These are phyloP conservation scores for Linnemannia zychae DNA, from an alignment of 192 early-diverging fungal species.

Conservation along the genomic window DNA sequence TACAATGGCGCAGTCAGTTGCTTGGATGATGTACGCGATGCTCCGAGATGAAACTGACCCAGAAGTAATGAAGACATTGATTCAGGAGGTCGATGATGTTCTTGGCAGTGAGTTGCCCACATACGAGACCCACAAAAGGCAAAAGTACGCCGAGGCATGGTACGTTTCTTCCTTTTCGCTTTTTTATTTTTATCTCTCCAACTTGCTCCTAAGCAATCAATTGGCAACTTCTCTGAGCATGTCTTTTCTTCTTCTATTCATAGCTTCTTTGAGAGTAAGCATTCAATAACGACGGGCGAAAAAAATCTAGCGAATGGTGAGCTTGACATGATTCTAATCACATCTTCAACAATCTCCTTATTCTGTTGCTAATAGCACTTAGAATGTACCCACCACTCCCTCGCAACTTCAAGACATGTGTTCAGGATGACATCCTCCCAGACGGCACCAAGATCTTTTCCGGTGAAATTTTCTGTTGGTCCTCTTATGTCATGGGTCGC, in stretches of 20 bases:
- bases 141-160: constrained; percentile 53
- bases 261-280: constrained; percentile 22
- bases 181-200: background rate
- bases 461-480: constrained; percentile 63
- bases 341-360: too few species aligned
- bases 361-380: constrained; percentile 56
- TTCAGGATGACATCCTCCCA: constrained; percentile 70
- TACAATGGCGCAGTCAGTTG: constrained; percentile 66
- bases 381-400: constrained; percentile 72
- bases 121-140: constrained; percentile 30
- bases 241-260: background rate
- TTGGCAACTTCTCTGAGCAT: background rate
- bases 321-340: background rate
- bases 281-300: background rate
- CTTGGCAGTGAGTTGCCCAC: background rate
- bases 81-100: constrained; percentile 40
- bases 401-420: constrained; percentile 60
- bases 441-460: constrained; percentile 68
- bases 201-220: background rate
- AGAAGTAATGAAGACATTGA: constrained; percentile 18
- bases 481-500: constrained; percentile 66
- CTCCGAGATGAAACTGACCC: constrained; percentile 49
- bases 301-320: background rate
- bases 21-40: constrained; percentile 63
- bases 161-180: background rate